phyloP scores from a whole-genome alignment of 2,329 filamentous ascomycete genomes.

The Harringtonia aguacate region DNA sequence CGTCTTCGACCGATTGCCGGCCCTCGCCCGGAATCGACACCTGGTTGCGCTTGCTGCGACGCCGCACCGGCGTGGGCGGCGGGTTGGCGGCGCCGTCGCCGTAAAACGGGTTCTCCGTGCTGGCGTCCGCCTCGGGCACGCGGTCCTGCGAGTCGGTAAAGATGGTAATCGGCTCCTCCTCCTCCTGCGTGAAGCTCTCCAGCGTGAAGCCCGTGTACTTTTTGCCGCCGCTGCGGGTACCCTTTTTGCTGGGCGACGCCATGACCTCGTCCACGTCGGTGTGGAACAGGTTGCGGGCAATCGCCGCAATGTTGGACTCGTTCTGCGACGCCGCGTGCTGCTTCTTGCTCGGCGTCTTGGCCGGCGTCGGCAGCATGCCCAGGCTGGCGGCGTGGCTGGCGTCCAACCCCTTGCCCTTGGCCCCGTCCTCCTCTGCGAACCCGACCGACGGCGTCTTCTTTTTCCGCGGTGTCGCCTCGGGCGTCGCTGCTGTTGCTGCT shows the following conservation, averaged over 20 bases:
- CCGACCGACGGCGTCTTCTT: slow-evolving; percentile 34
- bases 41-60: slow-evolving; percentile 43
- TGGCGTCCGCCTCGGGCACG: slow-evolving; percentile 56
- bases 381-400: slow-evolving; percentile 10
- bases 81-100: slow-evolving; percentile 26
- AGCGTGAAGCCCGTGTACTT: slow-evolving; percentile 44
- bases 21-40: slow-evolving; percentile 47
- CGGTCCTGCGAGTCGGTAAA: slow-evolving; percentile 75
- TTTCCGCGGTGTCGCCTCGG: slow-evolving; percentile 38
- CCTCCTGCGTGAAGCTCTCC: slow-evolving; percentile 49
- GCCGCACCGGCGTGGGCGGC: slow-evolving; percentile 24
- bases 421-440: slow-evolving; percentile 20
- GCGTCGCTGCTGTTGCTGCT: slow-evolving; percentile 24
- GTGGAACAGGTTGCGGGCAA: slow-evolving; percentile 54
- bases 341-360: slow-evolving; percentile 63
- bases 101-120: slow-evolving; percentile 62
- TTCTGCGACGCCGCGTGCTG: slow-evolving; percentile 36
- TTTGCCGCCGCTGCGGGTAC: slow-evolving; percentile 27
- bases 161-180: slow-evolving; percentile 53
- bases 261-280: slow-evolving; percentile 45
- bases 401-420: not conserved
- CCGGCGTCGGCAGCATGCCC: slow-evolving; percentile 64
- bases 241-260: slow-evolving; percentile 33
- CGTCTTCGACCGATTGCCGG: slow-evolving; percentile 49
- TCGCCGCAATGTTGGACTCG: slow-evolving; percentile 37